A percentile compares a stretch with the other conserved stretches of the same genome.
phyloP scores from a whole-genome alignment of 371 early-diverging fungal genomes.

The Apophysomyces trapeziformis region DNA sequence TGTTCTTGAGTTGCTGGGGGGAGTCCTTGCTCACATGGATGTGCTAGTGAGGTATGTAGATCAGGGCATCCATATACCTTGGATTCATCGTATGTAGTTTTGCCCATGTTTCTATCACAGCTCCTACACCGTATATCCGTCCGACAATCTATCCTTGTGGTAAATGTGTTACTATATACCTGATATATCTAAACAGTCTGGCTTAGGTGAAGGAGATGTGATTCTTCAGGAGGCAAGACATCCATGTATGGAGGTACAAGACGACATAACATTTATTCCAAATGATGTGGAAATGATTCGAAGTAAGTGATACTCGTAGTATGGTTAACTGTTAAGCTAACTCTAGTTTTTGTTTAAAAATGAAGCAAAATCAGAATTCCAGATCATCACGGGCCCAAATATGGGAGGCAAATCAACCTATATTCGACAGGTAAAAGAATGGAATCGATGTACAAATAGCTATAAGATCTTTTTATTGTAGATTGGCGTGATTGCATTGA shows the following conservation, averaged over 20 bases:
- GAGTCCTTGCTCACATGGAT: conserved; percentile 82
- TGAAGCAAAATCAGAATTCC: conserved; percentile 64
- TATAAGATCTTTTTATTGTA: conserved; percentile 18
- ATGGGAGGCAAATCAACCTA: conserved; percentile 98
- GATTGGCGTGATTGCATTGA: conserved; percentile 91
- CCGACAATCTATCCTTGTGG: conserved; percentile 70
- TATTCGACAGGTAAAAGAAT: conserved; percentile 70
- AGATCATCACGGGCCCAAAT: conserved; percentile 95
- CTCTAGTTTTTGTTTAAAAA: not conserved
- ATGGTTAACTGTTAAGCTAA: conserved; percentile 8
- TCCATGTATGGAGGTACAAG: conserved; percentile 95
- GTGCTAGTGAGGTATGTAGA: conserved; percentile 69
- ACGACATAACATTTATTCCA: conserved; percentile 90
- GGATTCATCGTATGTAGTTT: conserved; percentile 55
- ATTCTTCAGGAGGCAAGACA: conserved; percentile 78
- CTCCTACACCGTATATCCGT: conserved; percentile 84
- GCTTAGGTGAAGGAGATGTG: conserved; percentile 65
- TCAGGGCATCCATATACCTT: not conserved
- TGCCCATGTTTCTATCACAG: conserved; percentile 85
- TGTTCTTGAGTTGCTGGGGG: conserved; percentile 78
- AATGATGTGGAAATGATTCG: conserved; percentile 84
- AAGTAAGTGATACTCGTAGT: conserved; percentile 44
- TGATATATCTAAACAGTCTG: not conserved
- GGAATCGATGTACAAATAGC: not conserved
- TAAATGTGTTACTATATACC: conserved; percentile 12